Evolutionary conservation across 495 filamentous ascomycete genomes (phyloP).

Genomic region (Hypomontagnella monticulosa): DNA sequence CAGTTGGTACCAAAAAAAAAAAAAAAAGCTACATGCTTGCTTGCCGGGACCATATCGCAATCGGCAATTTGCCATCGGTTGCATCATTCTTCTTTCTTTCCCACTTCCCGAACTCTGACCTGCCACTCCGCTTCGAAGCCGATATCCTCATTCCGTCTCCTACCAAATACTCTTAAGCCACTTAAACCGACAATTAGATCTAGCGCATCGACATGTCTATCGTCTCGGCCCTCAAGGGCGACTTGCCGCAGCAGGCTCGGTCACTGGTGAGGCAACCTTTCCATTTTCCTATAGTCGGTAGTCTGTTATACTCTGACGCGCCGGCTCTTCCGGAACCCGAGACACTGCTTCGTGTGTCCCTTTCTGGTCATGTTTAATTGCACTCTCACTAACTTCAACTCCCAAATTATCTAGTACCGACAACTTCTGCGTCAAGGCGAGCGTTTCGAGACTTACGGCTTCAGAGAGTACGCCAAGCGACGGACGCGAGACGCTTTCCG

Average conservation of each 20-base stretch:
- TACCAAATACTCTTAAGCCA: not conserved
- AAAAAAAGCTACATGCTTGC: constrained; percentile 9
- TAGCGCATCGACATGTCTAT: constrained; percentile 54
- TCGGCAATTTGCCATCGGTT: constrained; percentile 35
- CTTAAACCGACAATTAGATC: not conserved
- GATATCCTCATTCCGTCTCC: not conserved
- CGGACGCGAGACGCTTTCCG: constrained; percentile 89
- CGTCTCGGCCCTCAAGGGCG: constrained; percentile 62
- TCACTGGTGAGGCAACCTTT: constrained; percentile 67
- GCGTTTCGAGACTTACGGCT: constrained; percentile 95
- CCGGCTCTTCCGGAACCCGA: not conserved
- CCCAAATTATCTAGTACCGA: constrained; percentile 71
- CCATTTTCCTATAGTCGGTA: not conserved
- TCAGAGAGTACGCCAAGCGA: constrained; percentile 93
- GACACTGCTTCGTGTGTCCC: not conserved
- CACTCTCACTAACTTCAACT: constrained; percentile 2
- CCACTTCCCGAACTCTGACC: not conserved
- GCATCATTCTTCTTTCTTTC: constrained; percentile 35
- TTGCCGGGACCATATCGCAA: constrained; percentile 22
- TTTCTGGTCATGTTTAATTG: too few species aligned
- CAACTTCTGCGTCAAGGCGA: constrained; percentile 86
- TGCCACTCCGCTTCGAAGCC: not conserved
- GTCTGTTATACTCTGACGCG: not conserved
- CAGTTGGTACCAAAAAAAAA: constrained; percentile 24
- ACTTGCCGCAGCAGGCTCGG: constrained; percentile 74